A percentile compares a stretch with the other conserved stretches of the same genome.
These are phyloP conservation scores for Trametes sp. DNA, from an alignment of 1,284 basidiomycete genomes.

Conservation along the genomic window DNA sequence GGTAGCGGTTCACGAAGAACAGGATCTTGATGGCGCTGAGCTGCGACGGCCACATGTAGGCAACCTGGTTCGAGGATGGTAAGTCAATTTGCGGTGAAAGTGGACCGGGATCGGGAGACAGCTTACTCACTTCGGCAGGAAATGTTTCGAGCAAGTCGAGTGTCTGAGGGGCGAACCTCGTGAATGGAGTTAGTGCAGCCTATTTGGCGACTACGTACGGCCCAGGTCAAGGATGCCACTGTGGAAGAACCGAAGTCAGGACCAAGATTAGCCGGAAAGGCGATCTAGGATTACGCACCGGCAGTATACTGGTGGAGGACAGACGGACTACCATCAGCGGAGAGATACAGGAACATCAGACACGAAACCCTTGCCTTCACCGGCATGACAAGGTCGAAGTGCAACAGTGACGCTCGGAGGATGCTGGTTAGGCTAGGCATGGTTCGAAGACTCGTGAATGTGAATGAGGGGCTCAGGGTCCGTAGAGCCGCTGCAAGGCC, in stretches of 20 bases:
- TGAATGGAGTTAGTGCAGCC: too few species aligned
- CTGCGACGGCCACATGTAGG: constrained; percentile 1
- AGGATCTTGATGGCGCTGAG: background rate
- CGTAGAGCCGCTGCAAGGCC: too few species aligned
- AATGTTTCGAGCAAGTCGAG: background rate
- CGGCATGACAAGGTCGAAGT: background rate
- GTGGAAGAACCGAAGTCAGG: background rate
- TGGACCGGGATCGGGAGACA: too few species aligned
- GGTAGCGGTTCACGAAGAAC: constrained; percentile 4
- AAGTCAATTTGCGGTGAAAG: too few species aligned
- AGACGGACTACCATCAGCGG: background rate
- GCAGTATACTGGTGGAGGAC: background rate
- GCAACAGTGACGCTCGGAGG: background rate
- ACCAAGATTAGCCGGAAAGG: background rate
- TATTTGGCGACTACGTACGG: too few species aligned
- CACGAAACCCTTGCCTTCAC: background rate
- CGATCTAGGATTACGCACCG: background rate
- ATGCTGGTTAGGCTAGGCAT: background rate
- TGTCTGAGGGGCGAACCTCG: background rate
- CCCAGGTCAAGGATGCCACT: background rate
- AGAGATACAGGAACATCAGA: background rate
- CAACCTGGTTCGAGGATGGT: background rate
- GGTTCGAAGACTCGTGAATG: background rate
- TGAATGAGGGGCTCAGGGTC: background rate
- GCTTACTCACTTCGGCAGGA: background rate